phyloP scores from a whole-genome alignment of 2,329 filamentous ascomycete species.

The Fusarium xyrophilum region DNA sequence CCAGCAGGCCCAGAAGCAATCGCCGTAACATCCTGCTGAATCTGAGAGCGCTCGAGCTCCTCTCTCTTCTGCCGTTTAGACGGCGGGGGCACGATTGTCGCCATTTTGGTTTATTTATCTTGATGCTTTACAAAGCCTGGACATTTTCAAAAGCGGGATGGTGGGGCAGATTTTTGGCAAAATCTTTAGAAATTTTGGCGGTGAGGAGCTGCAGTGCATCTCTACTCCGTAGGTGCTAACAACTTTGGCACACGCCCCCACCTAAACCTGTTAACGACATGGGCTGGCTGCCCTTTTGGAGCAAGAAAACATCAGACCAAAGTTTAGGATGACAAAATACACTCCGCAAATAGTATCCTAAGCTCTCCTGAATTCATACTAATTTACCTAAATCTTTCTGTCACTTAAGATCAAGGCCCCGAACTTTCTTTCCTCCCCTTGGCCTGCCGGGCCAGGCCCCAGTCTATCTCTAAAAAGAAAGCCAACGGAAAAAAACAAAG shows the following conservation, averaged over 20 bases:
- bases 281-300: not conserved
- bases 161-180: slow-evolving; percentile 44
- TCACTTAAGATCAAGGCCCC: not conserved
- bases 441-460: not conserved
- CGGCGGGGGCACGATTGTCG: slow-evolving; percentile 81
- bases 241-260: slow-evolving; percentile 21
- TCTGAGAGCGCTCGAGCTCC: slow-evolving; percentile 71
- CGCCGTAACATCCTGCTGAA: slow-evolving; percentile 76
- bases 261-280: slow-evolving; percentile 26
- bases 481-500: not conserved
- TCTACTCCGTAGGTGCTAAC: slow-evolving; percentile 22
- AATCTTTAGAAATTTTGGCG: slow-evolving; percentile 44
- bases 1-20: slow-evolving; percentile 71
- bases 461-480: not conserved
- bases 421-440: not conserved
- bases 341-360: too few species aligned
- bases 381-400: not conserved
- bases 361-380: too few species aligned
- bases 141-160: slow-evolving; percentile 26
- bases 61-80: slow-evolving; percentile 87
- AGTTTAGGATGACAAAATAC: too few species aligned
- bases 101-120: slow-evolving; percentile 60
- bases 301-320: not conserved
- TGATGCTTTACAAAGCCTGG: slow-evolving; percentile 8
- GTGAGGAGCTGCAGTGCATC: slow-evolving; percentile 36